Evolutionary conservation across 305 asterid species (phyloP).

Genomic region (Striga hermonthica): DNA sequence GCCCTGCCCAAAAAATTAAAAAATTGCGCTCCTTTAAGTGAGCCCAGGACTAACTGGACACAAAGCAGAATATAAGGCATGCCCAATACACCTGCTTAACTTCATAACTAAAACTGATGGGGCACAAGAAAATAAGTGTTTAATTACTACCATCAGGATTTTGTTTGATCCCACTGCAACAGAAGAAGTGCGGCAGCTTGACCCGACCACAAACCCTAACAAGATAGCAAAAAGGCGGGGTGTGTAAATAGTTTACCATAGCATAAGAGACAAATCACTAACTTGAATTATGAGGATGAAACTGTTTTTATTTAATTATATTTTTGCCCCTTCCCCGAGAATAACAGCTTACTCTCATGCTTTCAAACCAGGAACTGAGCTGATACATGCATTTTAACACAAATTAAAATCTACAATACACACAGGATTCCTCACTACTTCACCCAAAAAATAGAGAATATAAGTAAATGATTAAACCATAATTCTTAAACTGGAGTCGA

Average conservation of each 20-base stretch:
- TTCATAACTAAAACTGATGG: slow-evolving; percentile 5
- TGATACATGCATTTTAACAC: not conserved
- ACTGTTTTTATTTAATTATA: not conserved
- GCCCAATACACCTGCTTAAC: slow-evolving; percentile 5
- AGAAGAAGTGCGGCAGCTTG: slow-evolving; percentile 81
- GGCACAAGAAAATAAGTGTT: slow-evolving; percentile 17
- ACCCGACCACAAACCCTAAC: slow-evolving; percentile 83
- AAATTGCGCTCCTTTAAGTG: too few relatives aligned
- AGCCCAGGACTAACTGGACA: too few relatives aligned
- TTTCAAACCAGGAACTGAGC: not conserved
- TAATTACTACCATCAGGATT: slow-evolving; percentile 38
- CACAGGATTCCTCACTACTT: too few relatives aligned
- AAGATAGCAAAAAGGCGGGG: slow-evolving; percentile 9
- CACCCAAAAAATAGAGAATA: too few relatives aligned
- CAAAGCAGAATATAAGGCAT: not conserved
- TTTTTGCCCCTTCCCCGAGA: not conserved
- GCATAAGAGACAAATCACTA: not conserved
- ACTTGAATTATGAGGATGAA: not conserved
- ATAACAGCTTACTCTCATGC: not conserved
- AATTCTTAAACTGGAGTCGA: too few relatives aligned
- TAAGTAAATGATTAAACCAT: too few relatives aligned
- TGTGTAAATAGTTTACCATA: not conserved
- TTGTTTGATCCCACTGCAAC: slow-evolving; percentile 80
- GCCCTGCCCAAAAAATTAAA: too few relatives aligned
- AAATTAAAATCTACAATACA: not conserved